Conservation (phyloP, 139 green algal species). For the Coelastrella sp. region DNA sequence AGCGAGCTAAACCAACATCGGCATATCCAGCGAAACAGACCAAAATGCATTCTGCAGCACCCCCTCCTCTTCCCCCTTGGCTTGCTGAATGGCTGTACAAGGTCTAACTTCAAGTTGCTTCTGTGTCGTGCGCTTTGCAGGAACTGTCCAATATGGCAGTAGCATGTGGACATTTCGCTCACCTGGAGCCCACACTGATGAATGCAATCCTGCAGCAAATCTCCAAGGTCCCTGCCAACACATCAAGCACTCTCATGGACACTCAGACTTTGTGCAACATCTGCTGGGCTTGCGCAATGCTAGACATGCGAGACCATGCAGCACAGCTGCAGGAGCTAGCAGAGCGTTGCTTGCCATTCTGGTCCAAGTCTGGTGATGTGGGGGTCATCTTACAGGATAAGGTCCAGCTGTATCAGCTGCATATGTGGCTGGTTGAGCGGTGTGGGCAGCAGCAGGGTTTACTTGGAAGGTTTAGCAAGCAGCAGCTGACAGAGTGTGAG, state of each 20-base stretch:
- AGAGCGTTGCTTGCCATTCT: not conserved
- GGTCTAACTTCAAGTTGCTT: not conserved
- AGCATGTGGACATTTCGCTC: not conserved
- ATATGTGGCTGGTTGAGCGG: constrained; percentile 31
- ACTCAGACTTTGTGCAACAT: constrained; percentile 21
- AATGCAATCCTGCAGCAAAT: not conserved
- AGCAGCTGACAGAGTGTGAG: constrained; percentile 8
- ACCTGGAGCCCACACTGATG: not conserved
- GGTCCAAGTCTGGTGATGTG: no score
- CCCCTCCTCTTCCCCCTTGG: no score
- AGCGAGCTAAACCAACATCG: no score
- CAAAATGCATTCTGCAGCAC: no score
- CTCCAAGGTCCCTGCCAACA: not conserved
- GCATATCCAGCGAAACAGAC: no score
- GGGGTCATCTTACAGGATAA: not conserved
- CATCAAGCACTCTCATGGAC: not conserved
- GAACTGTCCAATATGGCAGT: constrained; percentile 27
- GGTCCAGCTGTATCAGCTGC: constrained; percentile 43
- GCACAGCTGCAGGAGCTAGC: not conserved
- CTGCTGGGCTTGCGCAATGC: constrained; percentile 1
- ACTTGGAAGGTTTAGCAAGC: not conserved
- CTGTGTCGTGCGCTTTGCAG: not conserved
- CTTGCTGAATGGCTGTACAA: no score
- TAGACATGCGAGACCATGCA: not conserved
- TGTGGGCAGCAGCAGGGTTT: not conserved